Evolutionary conservation across 2,329 filamentous ascomycete genomes (phyloP), one percentile per base, ranked within the genome.

Genomic region (Ceratocystis albifundus): DNA sequence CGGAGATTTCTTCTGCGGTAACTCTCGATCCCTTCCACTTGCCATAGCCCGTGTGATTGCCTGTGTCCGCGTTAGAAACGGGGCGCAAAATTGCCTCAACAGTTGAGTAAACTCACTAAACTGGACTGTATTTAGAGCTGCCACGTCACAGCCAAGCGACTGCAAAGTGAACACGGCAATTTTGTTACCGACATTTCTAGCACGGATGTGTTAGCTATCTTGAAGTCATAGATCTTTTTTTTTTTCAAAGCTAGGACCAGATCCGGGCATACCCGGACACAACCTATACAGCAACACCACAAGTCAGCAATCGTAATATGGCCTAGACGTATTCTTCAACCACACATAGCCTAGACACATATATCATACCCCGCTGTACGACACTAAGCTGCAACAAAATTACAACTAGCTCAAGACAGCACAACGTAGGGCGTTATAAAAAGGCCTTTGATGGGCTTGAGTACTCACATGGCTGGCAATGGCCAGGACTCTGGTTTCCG

Each of bases 111-210:
- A 77, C 87, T 75, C 79, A 96, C 93, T 97, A 79, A 96, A 99
- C 72, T 99, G 89, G 5, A 99, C 94, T 0, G 94, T 99, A 75
- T 99, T 96, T 72, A 99, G 82, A 1, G 91, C 90, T 7, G 91
- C 88, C 5, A 96, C 93, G 72, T 99, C 93, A 73, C 91, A 96
- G 61, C 94, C 94, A 63, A 99, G 78, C 0, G 89, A 88, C 76
- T 99, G 93, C 82, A 99, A 88, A 70, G 92, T 90, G 73, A 96
- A 95, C 0, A 91, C 91, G 53, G 92, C 92, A 80, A 99, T 96
- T 72, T 93, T 96, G 75, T 99, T 99, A 64, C 94, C 94, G 71
- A 99, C 94, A 82, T 96, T 93, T 74, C 94, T 68, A 6, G 48
- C 3, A 48, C 25, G 2, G 8, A 30, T 30, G 20, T 10, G 55